Base-by-base conservation (phyloP, 2,329 filamentous ascomycete species). In the Pyricularia pennisetigena region DNA sequence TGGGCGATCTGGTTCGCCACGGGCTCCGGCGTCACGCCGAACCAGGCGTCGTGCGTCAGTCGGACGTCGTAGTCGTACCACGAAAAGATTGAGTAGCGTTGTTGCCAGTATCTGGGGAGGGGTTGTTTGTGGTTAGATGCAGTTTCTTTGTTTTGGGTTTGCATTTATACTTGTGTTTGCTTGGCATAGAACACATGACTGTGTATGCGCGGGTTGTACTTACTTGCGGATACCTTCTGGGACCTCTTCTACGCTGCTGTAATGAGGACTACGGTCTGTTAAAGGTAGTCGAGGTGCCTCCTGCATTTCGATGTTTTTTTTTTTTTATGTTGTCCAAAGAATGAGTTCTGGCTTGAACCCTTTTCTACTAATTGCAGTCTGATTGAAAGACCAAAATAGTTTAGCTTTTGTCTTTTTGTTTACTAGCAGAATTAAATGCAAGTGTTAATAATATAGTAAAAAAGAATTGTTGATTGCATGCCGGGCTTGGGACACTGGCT, bases 21-120 rank as follows among this genome's bases (percentile, higher is more conserved):
- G 4, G 92, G 91, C 77, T 99, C 94, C 16, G 95, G 94, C 0
- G 96, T 99, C 8, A 98, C 94, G 68, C 94, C 95, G 77, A 95
- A 99, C 95, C 95, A 99, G 68, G 93, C 91, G 79, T 94, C 90
- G 76, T 97, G 89, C 0, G 96, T 99, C 83, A 99, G 88, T 82
- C 88, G 90, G 72, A 99, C 86, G 68, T 93, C 94, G 69, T 94
- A 85, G 76, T 97, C 90, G 76, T 97, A 99, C 73, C 85, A 85
- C 20, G 90, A 89, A 79, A 97, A 99, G 72, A 99, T 91, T 67
- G 88, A 90, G 77, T 95, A 89, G 69, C 95, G 87, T 75, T 98
- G 94, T 20, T 90, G 84, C 87, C 92, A 99, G 79, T 99, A 99
- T 77, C 93, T 96, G 64, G 4, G 41, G 29, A 96, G 64, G 4